phyloP scores from a whole-genome alignment of 176 grass and related monocot species.

The Poa annua region DNA sequence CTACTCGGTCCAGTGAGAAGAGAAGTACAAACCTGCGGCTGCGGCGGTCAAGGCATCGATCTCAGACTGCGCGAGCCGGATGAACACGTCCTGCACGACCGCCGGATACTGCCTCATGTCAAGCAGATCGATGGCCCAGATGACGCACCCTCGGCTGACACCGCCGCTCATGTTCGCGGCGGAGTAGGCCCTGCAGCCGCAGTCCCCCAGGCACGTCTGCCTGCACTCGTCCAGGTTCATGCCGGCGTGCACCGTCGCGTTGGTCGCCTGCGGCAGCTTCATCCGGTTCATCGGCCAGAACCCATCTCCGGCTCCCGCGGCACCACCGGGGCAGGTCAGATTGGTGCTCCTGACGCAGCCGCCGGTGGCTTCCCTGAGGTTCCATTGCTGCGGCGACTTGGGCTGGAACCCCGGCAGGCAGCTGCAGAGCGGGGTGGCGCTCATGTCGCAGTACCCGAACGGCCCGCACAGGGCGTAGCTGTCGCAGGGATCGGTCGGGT shows the following conservation, averaged over 20 bases:
- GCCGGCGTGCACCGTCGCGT: slow-evolving; percentile 44
- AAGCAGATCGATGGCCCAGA: slow-evolving; percentile 58
- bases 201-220: slow-evolving; percentile 46
- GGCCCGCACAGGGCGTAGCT: slow-evolving; percentile 44
- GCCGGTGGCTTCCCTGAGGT: slow-evolving; percentile 27
- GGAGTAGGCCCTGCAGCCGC: slow-evolving; percentile 58
- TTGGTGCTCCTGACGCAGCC: slow-evolving; percentile 46
- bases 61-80: slow-evolving; percentile 59
- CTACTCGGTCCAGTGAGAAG: neutral
- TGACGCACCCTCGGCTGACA: slow-evolving; percentile 41
- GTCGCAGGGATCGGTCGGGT: slow-evolving; percentile 60
- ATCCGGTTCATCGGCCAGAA: slow-evolving; percentile 47
- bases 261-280: slow-evolving; percentile 58
- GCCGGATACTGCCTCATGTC: slow-evolving; percentile 46
- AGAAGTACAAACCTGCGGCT: slow-evolving; percentile 4
- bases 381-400: slow-evolving; percentile 45
- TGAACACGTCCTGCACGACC: slow-evolving; percentile 45
- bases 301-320: slow-evolving; percentile 30
- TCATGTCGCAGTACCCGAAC: slow-evolving; percentile 54
- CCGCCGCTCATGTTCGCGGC: slow-evolving; percentile 41
- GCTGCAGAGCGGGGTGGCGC: slow-evolving; percentile 1
- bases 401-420: slow-evolving; percentile 61
- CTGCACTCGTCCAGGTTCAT: slow-evolving; percentile 43
- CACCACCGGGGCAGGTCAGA: slow-evolving; percentile 34
- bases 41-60: slow-evolving; percentile 46